phyloP scores from a whole-genome alignment of 768 basidiomycete genomes.

The Leucosporidium yakuticum region DNA sequence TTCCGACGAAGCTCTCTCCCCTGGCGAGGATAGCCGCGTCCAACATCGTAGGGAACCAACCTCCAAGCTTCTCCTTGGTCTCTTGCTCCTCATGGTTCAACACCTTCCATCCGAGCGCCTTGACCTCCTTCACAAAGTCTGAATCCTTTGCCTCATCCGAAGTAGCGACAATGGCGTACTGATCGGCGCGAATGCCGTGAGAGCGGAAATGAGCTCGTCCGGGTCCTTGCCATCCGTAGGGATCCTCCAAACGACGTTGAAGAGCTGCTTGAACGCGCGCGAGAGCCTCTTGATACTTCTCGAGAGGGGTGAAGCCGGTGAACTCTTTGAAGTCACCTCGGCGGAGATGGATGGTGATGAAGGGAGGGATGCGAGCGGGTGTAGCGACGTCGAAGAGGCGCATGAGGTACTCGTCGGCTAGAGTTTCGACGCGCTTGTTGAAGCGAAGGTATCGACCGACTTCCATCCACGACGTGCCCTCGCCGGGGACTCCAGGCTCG shows the following conservation, averaged over 20 bases:
- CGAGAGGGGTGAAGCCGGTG: slow-evolving; percentile 25
- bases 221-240: slow-evolving; percentile 9
- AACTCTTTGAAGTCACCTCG: slow-evolving; percentile 33
- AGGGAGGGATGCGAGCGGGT: slow-evolving; percentile 13
- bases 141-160: slow-evolving; percentile 26
- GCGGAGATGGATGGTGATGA: slow-evolving; percentile 33
- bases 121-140: slow-evolving; percentile 16
- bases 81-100: slow-evolving; percentile 23
- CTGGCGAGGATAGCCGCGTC: slow-evolving; percentile 24
- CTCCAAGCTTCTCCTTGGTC: slow-evolving; percentile 15
- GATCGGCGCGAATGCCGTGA: not conserved
- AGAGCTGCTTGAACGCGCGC: slow-evolving; percentile 2
- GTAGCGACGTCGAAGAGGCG: slow-evolving; percentile 10
- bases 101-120: slow-evolving; percentile 23
- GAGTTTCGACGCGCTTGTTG: slow-evolving; percentile 11
- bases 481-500: slow-evolving; percentile 15
- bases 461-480: slow-evolving; percentile 20
- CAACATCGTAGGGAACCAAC: slow-evolving; percentile 20
- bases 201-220: not conserved
- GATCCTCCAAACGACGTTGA: slow-evolving; percentile 15
- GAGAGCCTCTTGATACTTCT: slow-evolving; percentile 24
- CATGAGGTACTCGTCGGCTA: slow-evolving; percentile 21
- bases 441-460: slow-evolving; percentile 28
- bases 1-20: slow-evolving; percentile 24
- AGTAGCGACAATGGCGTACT: slow-evolving; percentile 27